Evolutionary conservation across 495 filamentous ascomycete genomes (phyloP).

Genomic region (Staphylotrichum tortipilum): DNA sequence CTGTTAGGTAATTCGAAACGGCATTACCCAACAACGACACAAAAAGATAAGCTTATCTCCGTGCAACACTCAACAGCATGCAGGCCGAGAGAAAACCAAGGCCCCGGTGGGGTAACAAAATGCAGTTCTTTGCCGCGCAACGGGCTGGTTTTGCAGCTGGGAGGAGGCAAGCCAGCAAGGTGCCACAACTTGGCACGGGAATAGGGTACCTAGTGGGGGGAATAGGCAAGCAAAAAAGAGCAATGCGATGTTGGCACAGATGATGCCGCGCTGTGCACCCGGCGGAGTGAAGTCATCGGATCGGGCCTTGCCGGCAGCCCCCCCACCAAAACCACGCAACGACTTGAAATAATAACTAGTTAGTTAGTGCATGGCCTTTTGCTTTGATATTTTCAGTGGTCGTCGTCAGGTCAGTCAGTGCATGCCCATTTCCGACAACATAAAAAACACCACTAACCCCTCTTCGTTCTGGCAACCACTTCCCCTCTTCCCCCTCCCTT

Average conservation of each 20-base stretch:
- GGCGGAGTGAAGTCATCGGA: slow-evolving; percentile 2
- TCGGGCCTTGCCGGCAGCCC: background rate
- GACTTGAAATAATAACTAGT: background rate
- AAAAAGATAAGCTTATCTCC: slow-evolving; percentile 9
- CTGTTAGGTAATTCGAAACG: no score
- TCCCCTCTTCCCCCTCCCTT: no score
- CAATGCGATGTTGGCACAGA: background rate
- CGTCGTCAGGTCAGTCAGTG: no score
- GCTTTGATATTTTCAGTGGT: no score
- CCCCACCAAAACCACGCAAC: background rate
- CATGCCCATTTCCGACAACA: no score
- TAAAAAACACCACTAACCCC: no score
- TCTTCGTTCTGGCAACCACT: no score
- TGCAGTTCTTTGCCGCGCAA: background rate
- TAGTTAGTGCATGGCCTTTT: no score
- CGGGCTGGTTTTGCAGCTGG: no score
- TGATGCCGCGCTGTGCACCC: background rate
- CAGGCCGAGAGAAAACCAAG: slow-evolving; percentile 3
- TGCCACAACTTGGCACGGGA: background rate
- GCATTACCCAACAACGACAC: no score
- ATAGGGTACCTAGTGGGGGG: no score
- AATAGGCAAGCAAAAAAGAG: no score
- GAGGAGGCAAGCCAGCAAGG: background rate
- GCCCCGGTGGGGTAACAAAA: background rate
- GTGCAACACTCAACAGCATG: background rate